A percentile compares a stretch with the other conserved stretches of the same genome.
phyloP scores from a whole-genome alignment of 2,329 filamentous ascomycete genomes.

The Cadophora sp. region DNA sequence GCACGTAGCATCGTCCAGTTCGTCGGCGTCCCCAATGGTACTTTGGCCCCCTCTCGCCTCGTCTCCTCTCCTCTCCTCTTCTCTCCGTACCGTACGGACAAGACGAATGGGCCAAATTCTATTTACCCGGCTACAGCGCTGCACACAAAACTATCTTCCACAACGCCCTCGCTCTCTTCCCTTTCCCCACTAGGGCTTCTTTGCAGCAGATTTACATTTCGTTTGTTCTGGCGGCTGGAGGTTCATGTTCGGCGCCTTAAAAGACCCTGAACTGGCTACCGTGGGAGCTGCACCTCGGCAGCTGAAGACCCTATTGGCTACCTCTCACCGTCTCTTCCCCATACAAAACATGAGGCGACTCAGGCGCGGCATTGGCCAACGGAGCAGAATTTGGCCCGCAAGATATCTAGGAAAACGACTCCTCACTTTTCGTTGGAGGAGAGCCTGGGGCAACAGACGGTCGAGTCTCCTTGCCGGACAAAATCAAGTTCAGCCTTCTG shows the following conservation, averaged over 20 bases:
- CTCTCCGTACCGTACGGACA: neutral
- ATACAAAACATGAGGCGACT: constrained; percentile 21
- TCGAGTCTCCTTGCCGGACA: neutral
- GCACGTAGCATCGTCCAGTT: constrained; percentile 10
- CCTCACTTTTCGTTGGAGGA: neutral
- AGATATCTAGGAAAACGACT: constrained; percentile 8
- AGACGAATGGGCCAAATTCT: neutral
- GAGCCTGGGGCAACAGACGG: neutral
- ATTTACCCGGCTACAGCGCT: constrained; percentile 3
- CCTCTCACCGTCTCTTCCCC: constrained; percentile 16
- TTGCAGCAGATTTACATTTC: neutral
- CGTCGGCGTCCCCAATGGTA: neutral
- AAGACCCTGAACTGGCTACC: constrained; percentile 7
- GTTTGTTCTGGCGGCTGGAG: constrained; percentile 7
- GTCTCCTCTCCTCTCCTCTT: neutral
- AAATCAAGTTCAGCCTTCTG: neutral
- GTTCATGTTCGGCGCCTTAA: constrained; percentile 9
- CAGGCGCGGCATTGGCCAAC: constrained; percentile 16
- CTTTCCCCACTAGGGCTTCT: constrained; percentile 3
- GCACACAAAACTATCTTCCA: neutral
- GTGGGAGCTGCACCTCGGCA: constrained; percentile 8
- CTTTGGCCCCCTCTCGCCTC: neutral
- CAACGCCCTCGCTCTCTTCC: neutral
- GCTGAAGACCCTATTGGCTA: constrained; percentile 6
- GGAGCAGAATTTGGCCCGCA: neutral